Base-by-base conservation (phyloP, 345 rosid genomes). In the Litchi chinensis region DNA sequence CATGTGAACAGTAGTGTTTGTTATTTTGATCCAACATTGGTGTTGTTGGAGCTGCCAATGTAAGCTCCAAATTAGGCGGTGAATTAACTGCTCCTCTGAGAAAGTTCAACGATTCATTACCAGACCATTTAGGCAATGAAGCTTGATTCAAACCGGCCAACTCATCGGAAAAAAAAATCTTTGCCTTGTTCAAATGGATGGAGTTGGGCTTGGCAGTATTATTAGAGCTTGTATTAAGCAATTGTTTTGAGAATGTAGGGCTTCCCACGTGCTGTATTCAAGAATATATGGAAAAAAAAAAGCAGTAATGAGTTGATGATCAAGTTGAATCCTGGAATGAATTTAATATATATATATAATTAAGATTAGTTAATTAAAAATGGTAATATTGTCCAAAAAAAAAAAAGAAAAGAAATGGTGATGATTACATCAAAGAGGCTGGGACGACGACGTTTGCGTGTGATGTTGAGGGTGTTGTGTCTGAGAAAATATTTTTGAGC, bases 401-500 rank as follows among this genome's bases (percentile, higher is more conserved):
- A 32, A 3, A 32, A 32, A 32, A 32, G 2, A 2, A 32, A 32
- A 32, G 37, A 26, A 26, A 26, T 26, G 28, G 2, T 43, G 6
- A n/a, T 37, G 64, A 64, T 65, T 26, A 65, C 82, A 71, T 85
- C 87, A 22, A 82, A 74, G 74, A 85, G 85, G 74, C 87, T 85
- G 15, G 79, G 72, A 6, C 85, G 83, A 39, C 83, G 85, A 50
- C 78, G 80, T 37, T 66, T 79, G 48, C 21, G 56, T 13, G 4
- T 69, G 52, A 68, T 75, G 65, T n/a, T 13, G 43, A 0, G 73
- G 65, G 39, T 12, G 67, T 64, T 66, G 43, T 65, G 85, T 66
- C 87, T 62, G 37, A 82, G 83, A 52, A 85, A 85, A 73, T 76
- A 82, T 74, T 85, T 85, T 41, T 85, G 85, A 18, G 87, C 85